Percentiles rank a stretch among this genome's conserved stretches.
These are phyloP conservation scores for Aureobasidium namibiae DNA, from an alignment of 2,329 filamentous ascomycete species.

Conservation along the genomic window DNA sequence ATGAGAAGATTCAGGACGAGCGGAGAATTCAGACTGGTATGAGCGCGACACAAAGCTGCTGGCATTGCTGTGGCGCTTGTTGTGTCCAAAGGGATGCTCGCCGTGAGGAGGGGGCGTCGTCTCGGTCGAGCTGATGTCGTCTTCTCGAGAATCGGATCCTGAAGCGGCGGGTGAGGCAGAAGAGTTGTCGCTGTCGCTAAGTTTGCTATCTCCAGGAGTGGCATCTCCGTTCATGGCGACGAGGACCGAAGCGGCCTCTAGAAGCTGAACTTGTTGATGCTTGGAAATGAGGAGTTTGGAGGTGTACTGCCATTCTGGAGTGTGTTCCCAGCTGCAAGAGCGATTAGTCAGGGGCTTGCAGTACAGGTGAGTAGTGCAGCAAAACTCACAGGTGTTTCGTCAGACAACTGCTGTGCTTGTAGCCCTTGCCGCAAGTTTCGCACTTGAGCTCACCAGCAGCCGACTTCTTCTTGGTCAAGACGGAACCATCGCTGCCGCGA, in stretches of 20 bases:
- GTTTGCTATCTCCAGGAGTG: slow-evolving; percentile 57
- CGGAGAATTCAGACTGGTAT: slow-evolving; percentile 51
- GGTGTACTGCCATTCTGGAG: slow-evolving; percentile 93
- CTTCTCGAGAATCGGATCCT: slow-evolving; percentile 63
- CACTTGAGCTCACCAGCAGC: slow-evolving; percentile 83
- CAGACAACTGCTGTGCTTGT: slow-evolving; percentile 99
- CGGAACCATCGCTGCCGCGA: slow-evolving; percentile 77
- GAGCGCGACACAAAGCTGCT: slow-evolving; percentile 57
- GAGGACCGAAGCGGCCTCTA: slow-evolving; percentile 94
- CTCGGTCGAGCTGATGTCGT: slow-evolving; percentile 75
- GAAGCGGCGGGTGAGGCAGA: slow-evolving; percentile 76
- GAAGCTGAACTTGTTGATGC: slow-evolving; percentile 95
- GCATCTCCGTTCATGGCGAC: slow-evolving; percentile 74
- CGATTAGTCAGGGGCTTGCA: not conserved
- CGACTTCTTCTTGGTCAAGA: slow-evolving; percentile 68
- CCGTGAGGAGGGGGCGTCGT: slow-evolving; percentile 87
- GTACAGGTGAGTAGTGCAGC: slow-evolving; percentile 29
- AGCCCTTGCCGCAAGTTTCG: slow-evolving; percentile 97
- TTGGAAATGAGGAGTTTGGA: slow-evolving; percentile 98
- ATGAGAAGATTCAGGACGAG: slow-evolving; percentile 38
- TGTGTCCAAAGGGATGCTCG: slow-evolving; percentile 37
- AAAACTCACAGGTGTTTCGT: slow-evolving; percentile 98
- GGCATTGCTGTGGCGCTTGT: slow-evolving; percentile 38
- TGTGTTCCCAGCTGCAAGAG: slow-evolving; percentile 86
- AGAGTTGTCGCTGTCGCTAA: slow-evolving; percentile 69